Percentiles rank a stretch among this genome's conserved stretches.
These are phyloP conservation scores for Sphaerostilbella broomeana DNA, from an alignment of 2,329 filamentous ascomycete species.

Conservation along the genomic window DNA sequence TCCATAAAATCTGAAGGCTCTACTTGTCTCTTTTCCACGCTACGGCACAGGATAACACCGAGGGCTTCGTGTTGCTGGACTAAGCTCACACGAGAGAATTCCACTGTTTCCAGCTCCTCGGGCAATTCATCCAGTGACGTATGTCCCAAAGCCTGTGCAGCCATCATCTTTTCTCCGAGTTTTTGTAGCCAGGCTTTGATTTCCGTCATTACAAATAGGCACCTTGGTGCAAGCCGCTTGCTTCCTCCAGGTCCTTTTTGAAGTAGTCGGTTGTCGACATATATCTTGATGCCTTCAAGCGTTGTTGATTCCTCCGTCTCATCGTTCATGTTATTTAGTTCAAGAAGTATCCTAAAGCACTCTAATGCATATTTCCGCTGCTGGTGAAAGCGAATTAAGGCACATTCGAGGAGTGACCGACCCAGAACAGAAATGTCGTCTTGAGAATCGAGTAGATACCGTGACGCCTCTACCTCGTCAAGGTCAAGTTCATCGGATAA, in stretches of 20 bases:
- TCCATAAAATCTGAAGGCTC: conserved; percentile 65
- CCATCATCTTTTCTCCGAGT: conserved; percentile 68
- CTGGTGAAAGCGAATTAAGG: conserved; percentile 82
- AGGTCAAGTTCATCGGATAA: conserved; percentile 84
- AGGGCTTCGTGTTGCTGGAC: conserved; percentile 86
- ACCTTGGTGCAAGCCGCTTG: conserved; percentile 64
- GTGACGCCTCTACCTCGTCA: conserved; percentile 79
- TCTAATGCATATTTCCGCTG: conserved; percentile 77
- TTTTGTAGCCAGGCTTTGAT: conserved; percentile 72
- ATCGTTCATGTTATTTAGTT: conserved; percentile 50
- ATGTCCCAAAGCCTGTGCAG: conserved; percentile 67
- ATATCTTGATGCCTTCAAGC: conserved; percentile 29
- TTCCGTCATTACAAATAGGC: conserved; percentile 66
- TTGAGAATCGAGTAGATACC: conserved; percentile 67
- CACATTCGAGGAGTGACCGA: conserved; percentile 67
- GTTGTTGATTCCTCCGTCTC: conserved; percentile 41
- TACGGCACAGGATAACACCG: conserved; percentile 68
- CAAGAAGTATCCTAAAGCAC: conserved; percentile 72
- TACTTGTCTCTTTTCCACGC: conserved; percentile 70
- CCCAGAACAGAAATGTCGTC: conserved; percentile 63
- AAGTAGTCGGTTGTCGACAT: conserved; percentile 29
- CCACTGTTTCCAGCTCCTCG: conserved; percentile 69
- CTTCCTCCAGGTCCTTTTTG: conserved; percentile 33
- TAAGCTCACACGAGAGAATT: conserved; percentile 73
- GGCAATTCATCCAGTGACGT: conserved; percentile 41